phyloP scores from a whole-genome alignment of 352 stramenopile genomes.

The Phytophthora uliginosa region DNA sequence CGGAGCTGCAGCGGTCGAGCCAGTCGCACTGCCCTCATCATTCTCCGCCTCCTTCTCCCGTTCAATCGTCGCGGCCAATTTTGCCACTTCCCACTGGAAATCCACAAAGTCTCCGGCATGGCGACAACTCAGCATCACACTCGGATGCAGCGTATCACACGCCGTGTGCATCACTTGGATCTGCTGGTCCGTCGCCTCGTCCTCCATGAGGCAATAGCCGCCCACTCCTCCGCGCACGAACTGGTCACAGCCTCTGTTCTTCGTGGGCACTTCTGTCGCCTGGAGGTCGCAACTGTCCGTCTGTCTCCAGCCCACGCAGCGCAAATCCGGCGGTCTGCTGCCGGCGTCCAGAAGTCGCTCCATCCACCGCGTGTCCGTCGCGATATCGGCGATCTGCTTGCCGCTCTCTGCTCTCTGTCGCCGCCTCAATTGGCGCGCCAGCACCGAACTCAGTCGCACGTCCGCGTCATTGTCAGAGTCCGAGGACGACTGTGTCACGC shows the following conservation, averaged over 20 bases:
- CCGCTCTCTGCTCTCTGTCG: constrained; percentile 13
- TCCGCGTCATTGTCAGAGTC: constrained; percentile 9
- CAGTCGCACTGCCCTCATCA: not conserved
- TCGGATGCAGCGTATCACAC: constrained; percentile 45
- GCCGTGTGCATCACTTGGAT: constrained; percentile 49
- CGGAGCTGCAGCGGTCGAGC: not conserved
- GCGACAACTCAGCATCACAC: constrained; percentile 55
- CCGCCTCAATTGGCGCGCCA: constrained; percentile 20
- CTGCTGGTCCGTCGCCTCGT: constrained; percentile 42
- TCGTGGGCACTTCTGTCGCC: constrained; percentile 31
- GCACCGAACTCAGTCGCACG: constrained; percentile 20
- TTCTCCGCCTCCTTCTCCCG: constrained; percentile 17
- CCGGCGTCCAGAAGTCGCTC: constrained; percentile 16
- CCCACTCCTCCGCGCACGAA: constrained; percentile 45
- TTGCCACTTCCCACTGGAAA: constrained; percentile 39
- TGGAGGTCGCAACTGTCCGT: constrained; percentile 53
- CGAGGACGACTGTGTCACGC: constrained; percentile 9
- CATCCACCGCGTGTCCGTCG: constrained; percentile 14
- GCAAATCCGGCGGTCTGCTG: constrained; percentile 31
- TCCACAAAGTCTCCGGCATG: constrained; percentile 56
- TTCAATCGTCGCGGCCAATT: constrained; percentile 21
- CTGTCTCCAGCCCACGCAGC: constrained; percentile 62
- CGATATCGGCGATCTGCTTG: not conserved
- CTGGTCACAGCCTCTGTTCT: constrained; percentile 52
- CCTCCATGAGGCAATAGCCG: constrained; percentile 63